A percentile compares a stretch with the other conserved stretches of the same genome.
Conservation (phyloP, 2,329 filamentous ascomycete genomes). For the Mariannaea sp. region DNA sequence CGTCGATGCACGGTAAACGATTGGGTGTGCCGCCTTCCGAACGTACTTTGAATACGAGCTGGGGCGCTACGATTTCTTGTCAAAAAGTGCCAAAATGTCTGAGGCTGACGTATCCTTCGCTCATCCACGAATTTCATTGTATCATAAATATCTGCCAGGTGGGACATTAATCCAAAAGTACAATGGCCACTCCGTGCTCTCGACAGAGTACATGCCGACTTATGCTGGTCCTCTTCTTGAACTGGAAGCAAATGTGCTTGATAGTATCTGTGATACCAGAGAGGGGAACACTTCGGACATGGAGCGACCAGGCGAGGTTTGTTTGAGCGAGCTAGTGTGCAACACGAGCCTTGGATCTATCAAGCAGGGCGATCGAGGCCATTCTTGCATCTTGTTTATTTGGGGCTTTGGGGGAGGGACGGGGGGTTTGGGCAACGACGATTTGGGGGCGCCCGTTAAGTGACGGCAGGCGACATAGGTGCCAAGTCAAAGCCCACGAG, state of each 20-base stretch:
- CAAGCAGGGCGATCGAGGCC: conserved; percentile 14
- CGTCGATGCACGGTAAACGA: conserved; percentile 17
- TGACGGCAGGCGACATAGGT: conserved; percentile 30
- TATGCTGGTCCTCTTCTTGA: conserved; percentile 9
- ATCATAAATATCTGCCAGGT: conserved; percentile 30
- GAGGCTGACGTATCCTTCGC: conserved; percentile 12
- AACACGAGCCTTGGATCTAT: conserved; percentile 18
- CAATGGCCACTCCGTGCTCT: conserved; percentile 11
- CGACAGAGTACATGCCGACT: conserved; percentile 1
- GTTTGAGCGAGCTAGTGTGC: conserved; percentile 32
- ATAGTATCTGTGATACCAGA: conserved; percentile 26
- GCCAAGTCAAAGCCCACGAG: conserved; percentile 30
- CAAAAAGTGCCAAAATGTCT: conserved; percentile 22
- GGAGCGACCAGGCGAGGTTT: conserved; percentile 29
- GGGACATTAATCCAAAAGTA: conserved; percentile 23
- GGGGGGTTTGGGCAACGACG: not conserved
- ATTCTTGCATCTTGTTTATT: conserved; percentile 19
- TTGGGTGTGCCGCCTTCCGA: conserved; percentile 24
- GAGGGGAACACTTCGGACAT: conserved; percentile 25
- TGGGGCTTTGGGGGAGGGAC: conserved; percentile 14
- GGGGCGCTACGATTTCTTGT: conserved; percentile 4
- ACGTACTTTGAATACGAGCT: conserved; percentile 26
- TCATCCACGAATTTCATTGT: conserved; percentile 21
- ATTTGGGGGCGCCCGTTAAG: not conserved
- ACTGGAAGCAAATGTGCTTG: conserved; percentile 19